Percentiles rank a stretch among this genome's conserved stretches.
These are phyloP conservation scores for Ascochyta clinopodiicola DNA, from an alignment of 2,329 filamentous ascomycete genomes.

Conservation along the genomic window DNA sequence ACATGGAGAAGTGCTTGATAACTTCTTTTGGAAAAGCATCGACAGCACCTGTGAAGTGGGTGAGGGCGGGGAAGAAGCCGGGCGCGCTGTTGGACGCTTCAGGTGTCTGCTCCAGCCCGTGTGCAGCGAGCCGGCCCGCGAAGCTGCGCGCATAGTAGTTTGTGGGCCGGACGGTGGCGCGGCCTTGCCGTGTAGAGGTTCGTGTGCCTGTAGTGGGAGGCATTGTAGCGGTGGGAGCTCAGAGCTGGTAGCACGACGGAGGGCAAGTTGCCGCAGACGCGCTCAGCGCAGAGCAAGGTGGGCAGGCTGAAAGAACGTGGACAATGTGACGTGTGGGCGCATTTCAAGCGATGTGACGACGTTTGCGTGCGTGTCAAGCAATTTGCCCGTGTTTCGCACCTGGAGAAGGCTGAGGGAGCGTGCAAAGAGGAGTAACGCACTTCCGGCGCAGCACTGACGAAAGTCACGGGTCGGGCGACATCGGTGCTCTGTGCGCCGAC, in stretches of 20 bases:
- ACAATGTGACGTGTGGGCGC: conserved; percentile 32
- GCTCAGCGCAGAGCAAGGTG: conserved; percentile 24
- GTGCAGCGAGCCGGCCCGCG: conserved; percentile 45
- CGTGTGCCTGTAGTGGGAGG: conserved; percentile 45
- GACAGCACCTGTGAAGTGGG: conserved; percentile 87
- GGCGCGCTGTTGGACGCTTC: conserved; percentile 47
- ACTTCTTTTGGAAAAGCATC: conserved; percentile 93
- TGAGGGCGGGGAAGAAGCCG: conserved; percentile 70
- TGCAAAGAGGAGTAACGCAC: conserved; percentile 20
- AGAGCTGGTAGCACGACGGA: conserved; percentile 24
- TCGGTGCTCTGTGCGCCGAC: conserved; percentile 9
- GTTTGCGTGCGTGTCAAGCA: conserved; percentile 30
- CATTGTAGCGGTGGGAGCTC: conserved; percentile 37
- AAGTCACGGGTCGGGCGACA: conserved; percentile 18
- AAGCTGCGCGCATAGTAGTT: conserved; percentile 61
- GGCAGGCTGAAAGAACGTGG: conserved; percentile 24
- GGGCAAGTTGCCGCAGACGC: conserved; percentile 25
- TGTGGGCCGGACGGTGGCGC: conserved; percentile 54
- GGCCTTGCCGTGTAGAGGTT: conserved; percentile 54
- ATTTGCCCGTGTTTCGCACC: conserved; percentile 23
- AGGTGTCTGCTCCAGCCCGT: conserved; percentile 48
- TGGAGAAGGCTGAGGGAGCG: conserved; percentile 17
- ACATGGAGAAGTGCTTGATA: conserved; percentile 89
- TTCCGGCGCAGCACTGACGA: conserved; percentile 28
- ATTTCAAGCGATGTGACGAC: conserved; percentile 35